Evolutionary conservation across 768 basidiomycete genomes (phyloP), one percentile per base, ranked within the genome.

Genomic region (Auriscalpium vulgare): DNA sequence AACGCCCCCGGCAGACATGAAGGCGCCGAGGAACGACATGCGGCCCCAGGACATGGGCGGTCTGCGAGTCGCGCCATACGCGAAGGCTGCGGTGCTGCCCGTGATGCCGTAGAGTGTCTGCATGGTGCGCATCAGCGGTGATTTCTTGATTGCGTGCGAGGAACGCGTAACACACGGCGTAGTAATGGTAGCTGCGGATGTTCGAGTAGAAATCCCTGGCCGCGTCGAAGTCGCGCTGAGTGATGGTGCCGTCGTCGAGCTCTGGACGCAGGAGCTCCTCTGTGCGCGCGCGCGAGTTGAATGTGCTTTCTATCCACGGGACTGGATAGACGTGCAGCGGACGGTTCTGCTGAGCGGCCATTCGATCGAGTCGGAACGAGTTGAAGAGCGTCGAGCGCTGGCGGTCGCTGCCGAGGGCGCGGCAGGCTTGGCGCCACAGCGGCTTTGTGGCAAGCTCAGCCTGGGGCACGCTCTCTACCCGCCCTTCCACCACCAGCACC

Each of bases 261-360:
- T 84, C 76, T 50, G 81, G 81, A 5, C 72, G 66, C 21, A 84
- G 74, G 44, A 82, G 76, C n/a, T 70, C 53, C 57, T 82, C 77
- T 51, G 75, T 68, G 13, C 61, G 61, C 13, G 69, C 19, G 51
- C 72, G 74, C 11, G 75, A 73, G 47, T 62, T 59, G 64, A 86
- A 84, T 3, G 78, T 79, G 44, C 63, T 57, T 53, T 71, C 69
- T 14, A 78, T 59, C 75, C 76, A 78, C 34, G 61, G 55, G 53
- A 69, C 56, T 34, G 71, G 59, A 62, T 72, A 67, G 46, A 68
- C 63, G 66, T 73, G 66, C 47, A 46, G 52, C 49, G 45, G 46
- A 50, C 23, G 53, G 56, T 29, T 49, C 56, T 45, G 48, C 36
- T 45, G 53, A 23, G 56, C 54, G 21, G 47, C 1, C 47, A 48